Base-by-base conservation (phyloP, 2,329 filamentous ascomycete species). In the Alternaria hordeiaustralica region DNA sequence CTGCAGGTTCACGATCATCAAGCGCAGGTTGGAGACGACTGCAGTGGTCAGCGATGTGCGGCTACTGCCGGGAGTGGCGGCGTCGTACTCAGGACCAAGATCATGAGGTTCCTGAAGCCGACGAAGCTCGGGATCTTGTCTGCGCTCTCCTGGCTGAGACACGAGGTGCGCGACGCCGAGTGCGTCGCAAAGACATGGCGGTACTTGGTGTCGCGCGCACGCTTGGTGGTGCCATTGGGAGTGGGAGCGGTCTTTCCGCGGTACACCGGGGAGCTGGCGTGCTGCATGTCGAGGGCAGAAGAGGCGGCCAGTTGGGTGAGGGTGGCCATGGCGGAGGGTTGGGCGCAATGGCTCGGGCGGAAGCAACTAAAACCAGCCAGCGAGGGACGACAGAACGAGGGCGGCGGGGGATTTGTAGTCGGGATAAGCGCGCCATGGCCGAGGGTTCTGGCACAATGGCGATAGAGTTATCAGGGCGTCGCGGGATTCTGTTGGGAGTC, bases 1-100 rank as follows among this genome's bases (percentile, higher is more conserved):
- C 84, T 95, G 92, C 71, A 95, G 93, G 78, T 99, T 99, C 81
- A 98, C 96, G 76, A 99, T 94, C 83, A 98, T 93, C 74, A 99
- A 86, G 68, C 96, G 90, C 55, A 99, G 82, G 78, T 99, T 99
- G 74, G 94, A 96, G 54, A 95, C 93, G 75, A 98, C 93, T 94
- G 71, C 28, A 64, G 46, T 45, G 55, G 62, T 77, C 65, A 82
- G 78, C 60, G 18, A 26, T 26, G 54, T 8, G 23, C 30, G 49
- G 25, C 49, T 12, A 41, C 25, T 5, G 36, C 36, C 25, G 41
- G 20, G 20, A 58, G 49, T 25, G 56, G 61, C 61, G 70, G 61
- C 60, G 68, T 72, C 86, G 67, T 86, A 96, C 93, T 89, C 65
- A 97, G 82, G 41, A 97, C 93, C 75, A 98, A 90, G 43, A 97